These are phyloP conservation scores for Tetracladium maxilliforme DNA, from an alignment of 2,329 filamentous ascomycete genomes.

Conservation along the genomic window DNA sequence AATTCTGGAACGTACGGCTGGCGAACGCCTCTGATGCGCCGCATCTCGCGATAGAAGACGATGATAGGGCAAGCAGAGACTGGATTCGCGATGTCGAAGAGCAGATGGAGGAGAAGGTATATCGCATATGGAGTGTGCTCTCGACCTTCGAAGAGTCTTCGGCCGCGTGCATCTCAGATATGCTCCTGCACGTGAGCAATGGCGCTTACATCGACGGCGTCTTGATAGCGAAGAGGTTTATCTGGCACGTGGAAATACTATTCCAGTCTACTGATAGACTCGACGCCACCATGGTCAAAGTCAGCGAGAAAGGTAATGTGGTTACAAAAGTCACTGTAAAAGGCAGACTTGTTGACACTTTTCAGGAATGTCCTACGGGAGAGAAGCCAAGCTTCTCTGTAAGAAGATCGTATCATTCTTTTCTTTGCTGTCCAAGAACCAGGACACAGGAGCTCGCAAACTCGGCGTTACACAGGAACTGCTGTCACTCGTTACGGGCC, in stretches of 20 bases:
- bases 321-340: neutral
- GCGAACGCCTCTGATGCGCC: constrained; percentile 16
- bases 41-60: constrained; percentile 24
- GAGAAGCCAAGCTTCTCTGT: constrained; percentile 97
- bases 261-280: constrained; percentile 81
- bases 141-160: constrained; percentile 97
- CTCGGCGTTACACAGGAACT: constrained; percentile 94
- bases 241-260: constrained; percentile 85
- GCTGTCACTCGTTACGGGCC: constrained; percentile 88
- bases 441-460: constrained; percentile 79
- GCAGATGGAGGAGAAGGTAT: constrained; percentile 93
- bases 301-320: constrained; percentile 61
- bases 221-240: constrained; percentile 88
- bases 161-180: constrained; percentile 95
- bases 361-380: constrained; percentile 71
- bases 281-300: constrained; percentile 53
- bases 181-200: constrained; percentile 97
- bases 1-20: constrained; percentile 97
- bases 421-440: constrained; percentile 82
- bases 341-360: constrained; percentile 6
- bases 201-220: constrained; percentile 92
- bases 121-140: constrained; percentile 93
- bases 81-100: constrained; percentile 77
- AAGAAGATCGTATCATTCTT: constrained; percentile 99
- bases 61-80: constrained; percentile 55